These are phyloP conservation scores for Plantago coronopus DNA, from an alignment of 305 asterid species.

Conservation along the genomic window DNA sequence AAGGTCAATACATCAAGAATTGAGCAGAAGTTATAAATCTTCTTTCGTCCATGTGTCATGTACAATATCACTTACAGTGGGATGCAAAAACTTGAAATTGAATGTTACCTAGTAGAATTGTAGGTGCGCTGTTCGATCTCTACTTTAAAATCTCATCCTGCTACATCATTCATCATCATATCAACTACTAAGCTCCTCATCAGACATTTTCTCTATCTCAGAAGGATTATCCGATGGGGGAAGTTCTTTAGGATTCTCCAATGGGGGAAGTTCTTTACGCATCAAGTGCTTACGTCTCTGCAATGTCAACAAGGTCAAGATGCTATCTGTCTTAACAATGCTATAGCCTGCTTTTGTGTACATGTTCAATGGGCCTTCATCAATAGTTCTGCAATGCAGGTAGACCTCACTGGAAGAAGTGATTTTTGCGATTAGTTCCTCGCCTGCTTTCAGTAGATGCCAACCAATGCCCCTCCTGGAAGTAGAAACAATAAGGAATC, in stretches of 20 bases:
- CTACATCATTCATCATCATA: constrained; percentile 25
- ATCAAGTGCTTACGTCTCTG: constrained; percentile 89
- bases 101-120: constrained; percentile 16
- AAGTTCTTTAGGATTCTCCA: constrained; percentile 52
- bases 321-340: constrained; percentile 67
- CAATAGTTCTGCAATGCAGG: constrained; percentile 89
- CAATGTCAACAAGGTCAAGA: constrained; percentile 63
- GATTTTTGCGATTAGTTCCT: constrained; percentile 72
- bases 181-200: constrained; percentile 32
- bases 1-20: constrained; percentile 18
- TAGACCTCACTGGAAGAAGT: constrained; percentile 63
- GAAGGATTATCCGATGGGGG: constrained; percentile 39
- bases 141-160: constrained; percentile 28
- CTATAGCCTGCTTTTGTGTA: constrained; percentile 68
- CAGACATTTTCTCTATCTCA: constrained; percentile 27
- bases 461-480: constrained; percentile 88
- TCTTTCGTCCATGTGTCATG: constrained; percentile 23
- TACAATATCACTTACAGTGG: constrained; percentile 27
- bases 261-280: constrained; percentile 65
- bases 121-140: constrained; percentile 14
- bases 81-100: constrained; percentile 8
- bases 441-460: constrained; percentile 83
- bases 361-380: constrained; percentile 79
- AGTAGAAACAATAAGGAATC: constrained; percentile 13
- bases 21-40: constrained; percentile 14